phyloP scores from a whole-genome alignment of 2,329 filamentous ascomycete species.

The Alternaria hordeiaustralica region DNA sequence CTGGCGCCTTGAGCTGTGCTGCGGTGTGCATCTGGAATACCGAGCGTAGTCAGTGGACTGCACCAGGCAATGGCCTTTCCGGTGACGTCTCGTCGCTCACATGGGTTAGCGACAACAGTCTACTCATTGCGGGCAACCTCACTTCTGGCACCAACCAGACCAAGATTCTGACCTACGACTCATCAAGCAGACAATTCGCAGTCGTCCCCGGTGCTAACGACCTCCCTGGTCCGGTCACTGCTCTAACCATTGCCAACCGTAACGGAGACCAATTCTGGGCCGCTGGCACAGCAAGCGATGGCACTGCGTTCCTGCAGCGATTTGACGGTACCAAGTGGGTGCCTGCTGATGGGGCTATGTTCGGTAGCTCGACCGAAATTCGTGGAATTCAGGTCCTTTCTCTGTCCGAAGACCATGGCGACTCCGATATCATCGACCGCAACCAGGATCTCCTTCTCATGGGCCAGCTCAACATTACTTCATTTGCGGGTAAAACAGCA shows the following conservation, averaged over 20 bases:
- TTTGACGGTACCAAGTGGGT: slow-evolving; percentile 78
- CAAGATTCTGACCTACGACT: slow-evolving; percentile 76
- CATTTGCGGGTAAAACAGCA: slow-evolving; percentile 70
- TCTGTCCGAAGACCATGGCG: slow-evolving; percentile 70
- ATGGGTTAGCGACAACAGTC: slow-evolving; percentile 74
- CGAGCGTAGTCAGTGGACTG: slow-evolving; percentile 75
- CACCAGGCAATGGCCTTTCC: slow-evolving; percentile 73
- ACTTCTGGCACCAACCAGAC: slow-evolving; percentile 69
- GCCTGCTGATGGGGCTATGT: slow-evolving; percentile 60
- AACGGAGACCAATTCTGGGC: slow-evolving; percentile 81
- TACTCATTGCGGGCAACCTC: slow-evolving; percentile 81
- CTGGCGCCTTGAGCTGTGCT: slow-evolving; percentile 81
- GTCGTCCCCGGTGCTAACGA: slow-evolving; percentile 65
- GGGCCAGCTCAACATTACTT: slow-evolving; percentile 77
- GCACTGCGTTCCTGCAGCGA: slow-evolving; percentile 79
- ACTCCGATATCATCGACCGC: slow-evolving; percentile 67
- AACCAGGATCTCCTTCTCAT: slow-evolving; percentile 80
- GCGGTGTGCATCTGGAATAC: slow-evolving; percentile 82
- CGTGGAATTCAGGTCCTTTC: slow-evolving; percentile 82
- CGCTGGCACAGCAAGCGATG: slow-evolving; percentile 72
- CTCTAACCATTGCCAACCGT: slow-evolving; percentile 74
- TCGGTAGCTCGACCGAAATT: slow-evolving; percentile 72
- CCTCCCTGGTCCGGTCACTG: slow-evolving; percentile 81
- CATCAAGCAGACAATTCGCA: slow-evolving; percentile 70
- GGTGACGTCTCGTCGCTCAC: slow-evolving; percentile 75